Base-by-base conservation (phyloP, 1,139 yeast genomes). In the Groenewaldozyma auringiensis region DNA sequence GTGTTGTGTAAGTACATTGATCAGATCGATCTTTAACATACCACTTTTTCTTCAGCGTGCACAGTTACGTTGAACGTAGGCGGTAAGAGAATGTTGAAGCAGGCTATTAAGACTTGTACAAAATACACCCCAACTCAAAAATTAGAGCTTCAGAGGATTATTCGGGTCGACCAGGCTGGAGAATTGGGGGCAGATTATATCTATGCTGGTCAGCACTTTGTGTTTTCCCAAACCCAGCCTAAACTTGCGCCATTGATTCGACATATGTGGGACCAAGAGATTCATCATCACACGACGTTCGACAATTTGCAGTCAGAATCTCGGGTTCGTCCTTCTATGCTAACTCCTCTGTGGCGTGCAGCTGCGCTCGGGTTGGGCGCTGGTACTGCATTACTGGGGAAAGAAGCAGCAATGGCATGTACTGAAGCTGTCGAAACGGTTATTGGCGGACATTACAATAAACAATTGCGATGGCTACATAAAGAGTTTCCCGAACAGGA, bases 381-480 rank as follows among this genome's bases (percentile, higher is more conserved):
- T 1, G 83, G 82, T 0, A 92, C 98, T 0, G 97, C 96, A 0
- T 59, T 84, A 45, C 67, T 89, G 53, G 84, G 96, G 22, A 86
- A 87, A 59, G 96, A 92, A 62, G 96, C 96, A 1, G 98, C 98
- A 1, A 92, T 92, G 99, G 98, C 98, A 0, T 94, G 99, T 61
- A 92, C 99, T 0, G 97, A 89, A 50, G 98, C 98, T 0, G 98
- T 92, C 0, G 99, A 92, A 65, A 94, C 98, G 0, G 97, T 94
- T 2, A 94, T 92, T 64, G 99, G 98, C 1, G 85, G 86, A 1
- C 99, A 92, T 63, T 92, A 92, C 67, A 92, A 94, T 60, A 81
- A 82, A 51, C 99, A 92, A 64, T 69, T 92, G 52, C 71, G 99
- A 46, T 80, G 82, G 46, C 69, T 92, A 49, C 59, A 60, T 51